Evolutionary conservation across 2,329 filamentous ascomycete species (phyloP).

Genomic region (Beauveria sp.): DNA sequence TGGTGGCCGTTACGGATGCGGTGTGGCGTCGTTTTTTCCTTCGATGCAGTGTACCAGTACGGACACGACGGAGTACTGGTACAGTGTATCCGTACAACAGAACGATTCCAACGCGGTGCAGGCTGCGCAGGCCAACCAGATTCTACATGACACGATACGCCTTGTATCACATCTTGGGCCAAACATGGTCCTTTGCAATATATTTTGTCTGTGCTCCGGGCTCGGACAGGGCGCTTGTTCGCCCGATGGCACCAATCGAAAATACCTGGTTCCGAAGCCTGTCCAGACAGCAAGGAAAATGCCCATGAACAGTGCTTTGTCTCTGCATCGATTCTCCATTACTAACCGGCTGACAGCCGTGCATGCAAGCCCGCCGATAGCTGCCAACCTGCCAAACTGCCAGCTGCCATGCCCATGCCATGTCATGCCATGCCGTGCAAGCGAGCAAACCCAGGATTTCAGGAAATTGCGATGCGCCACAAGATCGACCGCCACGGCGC

Average conservation of each 20-base stretch:
- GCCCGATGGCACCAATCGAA: neutral
- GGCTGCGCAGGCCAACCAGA: neutral
- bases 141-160: neutral
- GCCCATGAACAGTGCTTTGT: neutral
- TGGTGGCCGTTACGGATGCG: neutral
- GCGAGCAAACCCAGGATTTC: neutral
- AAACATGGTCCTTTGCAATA: neutral
- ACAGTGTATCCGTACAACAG: neutral
- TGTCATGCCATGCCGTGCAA: neutral
- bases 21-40: neutral
- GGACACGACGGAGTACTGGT: no score
- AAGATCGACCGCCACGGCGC: constrained; percentile 6
- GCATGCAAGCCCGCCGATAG: neutral
- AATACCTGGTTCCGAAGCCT: neutral
- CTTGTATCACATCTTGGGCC: constrained; percentile 2
- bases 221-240: neutral
- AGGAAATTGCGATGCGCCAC: constrained; percentile 12
- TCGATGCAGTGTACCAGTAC: neutral
- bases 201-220: constrained; percentile 1
- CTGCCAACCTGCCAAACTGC: neutral
- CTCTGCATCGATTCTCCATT: neutral
- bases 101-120: neutral
- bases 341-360: neutral
- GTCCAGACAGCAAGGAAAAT: neutral
- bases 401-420: neutral